A percentile compares a stretch with the other conserved stretches of the same genome.
Evolutionary conservation across 2,329 filamentous ascomycete species (phyloP).

Genomic region (Mycosphaerella arachidis): DNA sequence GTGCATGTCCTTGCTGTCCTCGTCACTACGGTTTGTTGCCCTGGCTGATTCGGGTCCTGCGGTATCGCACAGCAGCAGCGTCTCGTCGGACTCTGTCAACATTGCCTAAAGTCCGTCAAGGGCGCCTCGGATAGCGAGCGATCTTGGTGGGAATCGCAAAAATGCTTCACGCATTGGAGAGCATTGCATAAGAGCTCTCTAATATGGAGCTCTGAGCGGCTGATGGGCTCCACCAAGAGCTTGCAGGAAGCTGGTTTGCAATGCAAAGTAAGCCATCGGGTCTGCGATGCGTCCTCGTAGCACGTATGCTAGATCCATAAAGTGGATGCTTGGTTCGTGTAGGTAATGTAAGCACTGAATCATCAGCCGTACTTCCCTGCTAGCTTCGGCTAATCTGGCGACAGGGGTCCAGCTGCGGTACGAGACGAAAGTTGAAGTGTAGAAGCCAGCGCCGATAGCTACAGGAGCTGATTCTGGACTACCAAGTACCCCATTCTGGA

Average conservation of each 20-base stretch:
- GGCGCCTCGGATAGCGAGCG: background rate
- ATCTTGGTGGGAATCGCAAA: background rate
- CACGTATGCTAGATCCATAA: background rate
- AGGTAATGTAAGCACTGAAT: background rate
- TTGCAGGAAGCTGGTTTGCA: background rate
- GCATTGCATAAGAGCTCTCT: constrained; percentile 10
- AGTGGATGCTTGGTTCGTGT: background rate
- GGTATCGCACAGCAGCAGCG: background rate
- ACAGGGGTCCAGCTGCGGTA: background rate
- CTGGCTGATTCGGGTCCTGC: background rate
- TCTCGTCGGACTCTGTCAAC: background rate
- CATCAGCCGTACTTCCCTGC: background rate
- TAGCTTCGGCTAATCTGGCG: background rate
- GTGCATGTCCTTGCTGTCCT: background rate
- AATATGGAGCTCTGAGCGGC: constrained; percentile 1
- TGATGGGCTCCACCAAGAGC: background rate
- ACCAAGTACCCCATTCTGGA: background rate
- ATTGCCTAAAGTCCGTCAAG: background rate
- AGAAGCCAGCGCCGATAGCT: background rate
- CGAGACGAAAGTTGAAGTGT: background rate
- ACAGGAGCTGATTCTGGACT: background rate
- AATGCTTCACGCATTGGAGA: constrained; percentile 6
- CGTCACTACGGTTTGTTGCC: background rate
- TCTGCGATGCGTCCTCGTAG: background rate
- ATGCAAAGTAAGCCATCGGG: background rate